phyloP scores from a whole-genome alignment of 2,329 filamentous ascomycete genomes.

The Emericellopsis cladophorae region DNA sequence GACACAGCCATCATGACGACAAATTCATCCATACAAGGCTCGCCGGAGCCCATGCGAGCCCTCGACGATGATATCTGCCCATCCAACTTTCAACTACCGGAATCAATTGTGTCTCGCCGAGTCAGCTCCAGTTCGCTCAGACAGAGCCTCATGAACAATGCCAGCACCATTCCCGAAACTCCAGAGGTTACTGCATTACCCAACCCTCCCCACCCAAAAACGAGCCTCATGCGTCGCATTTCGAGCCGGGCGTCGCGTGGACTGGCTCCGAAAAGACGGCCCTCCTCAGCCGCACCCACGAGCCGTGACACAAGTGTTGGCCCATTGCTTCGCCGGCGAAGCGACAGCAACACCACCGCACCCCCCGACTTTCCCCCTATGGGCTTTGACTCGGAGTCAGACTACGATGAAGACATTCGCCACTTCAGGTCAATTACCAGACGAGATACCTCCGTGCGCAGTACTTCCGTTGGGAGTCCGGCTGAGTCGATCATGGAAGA shows the following conservation, averaged over 20 bases:
- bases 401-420: conserved; percentile 34
- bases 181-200: conserved; percentile 9
- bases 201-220: conserved; percentile 24
- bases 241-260: conserved; percentile 68
- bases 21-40: conserved; percentile 52
- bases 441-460: conserved; percentile 28
- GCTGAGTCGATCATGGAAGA: conserved; percentile 32
- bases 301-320: conserved; percentile 82
- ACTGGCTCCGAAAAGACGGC: conserved; percentile 53
- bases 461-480: conserved; percentile 34
- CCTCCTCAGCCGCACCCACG: conserved; percentile 63
- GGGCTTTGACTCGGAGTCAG: conserved; percentile 43
- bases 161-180: conserved; percentile 37
- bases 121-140: conserved; percentile 51
- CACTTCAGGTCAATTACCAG: conserved; percentile 22
- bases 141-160: conserved; percentile 39
- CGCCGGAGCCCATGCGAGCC: conserved; percentile 49
- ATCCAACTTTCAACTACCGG: conserved; percentile 56
- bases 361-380: conserved; percentile 33
- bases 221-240: conserved; percentile 62
- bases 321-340: conserved; percentile 75
- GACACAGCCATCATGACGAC: conserved; percentile 38
- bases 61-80: conserved; percentile 39
- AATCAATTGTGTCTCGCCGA: conserved; percentile 51
- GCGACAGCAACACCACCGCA: conserved; percentile 71